These are phyloP conservation scores for Datura wrightii DNA, from an alignment of 257 asterid genomes.

Conservation along the genomic window DNA sequence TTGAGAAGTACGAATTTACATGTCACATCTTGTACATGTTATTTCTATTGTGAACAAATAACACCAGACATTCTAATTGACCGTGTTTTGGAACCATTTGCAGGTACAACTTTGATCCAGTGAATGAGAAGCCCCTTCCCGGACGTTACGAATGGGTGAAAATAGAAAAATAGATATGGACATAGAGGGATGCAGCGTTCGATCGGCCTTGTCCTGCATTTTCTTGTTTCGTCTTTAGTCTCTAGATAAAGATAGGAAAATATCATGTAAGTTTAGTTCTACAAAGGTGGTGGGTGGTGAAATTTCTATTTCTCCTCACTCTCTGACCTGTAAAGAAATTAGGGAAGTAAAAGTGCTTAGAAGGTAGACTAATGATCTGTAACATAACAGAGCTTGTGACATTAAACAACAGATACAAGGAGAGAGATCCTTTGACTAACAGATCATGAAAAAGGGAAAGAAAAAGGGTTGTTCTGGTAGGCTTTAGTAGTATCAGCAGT, in stretches of 20 bases:
- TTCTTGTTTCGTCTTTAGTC: constrained; percentile 13
- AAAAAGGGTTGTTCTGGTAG: not conserved
- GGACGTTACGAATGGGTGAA: constrained; percentile 49
- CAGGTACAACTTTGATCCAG: constrained; percentile 54
- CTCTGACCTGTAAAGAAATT: constrained; percentile 39
- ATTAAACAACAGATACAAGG: constrained; percentile 38
- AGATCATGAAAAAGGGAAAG: constrained; percentile 42
- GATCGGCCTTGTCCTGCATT: constrained; percentile 26
- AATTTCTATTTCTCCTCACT: constrained; percentile 34
- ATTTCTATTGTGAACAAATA: not conserved
- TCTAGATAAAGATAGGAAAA: constrained; percentile 34
- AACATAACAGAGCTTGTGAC: constrained; percentile 46
- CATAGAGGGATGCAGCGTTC: not conserved
- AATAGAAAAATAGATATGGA: constrained; percentile 29
- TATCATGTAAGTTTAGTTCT: constrained; percentile 28
- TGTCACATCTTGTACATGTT: not conserved
- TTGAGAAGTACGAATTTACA: constrained; percentile 37
- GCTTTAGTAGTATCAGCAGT: not conserved
- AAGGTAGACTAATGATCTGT: constrained; percentile 51
- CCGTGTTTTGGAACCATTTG: not conserved
- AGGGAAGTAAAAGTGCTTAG: constrained; percentile 36
- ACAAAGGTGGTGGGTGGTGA: constrained; percentile 32
- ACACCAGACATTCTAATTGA: not conserved
- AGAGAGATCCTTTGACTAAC: constrained; percentile 38
- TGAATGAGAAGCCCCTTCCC: constrained; percentile 47